Evolutionary conservation across 2,329 filamentous ascomycete species (phyloP).

Genomic region (Penicillium sp.): DNA sequence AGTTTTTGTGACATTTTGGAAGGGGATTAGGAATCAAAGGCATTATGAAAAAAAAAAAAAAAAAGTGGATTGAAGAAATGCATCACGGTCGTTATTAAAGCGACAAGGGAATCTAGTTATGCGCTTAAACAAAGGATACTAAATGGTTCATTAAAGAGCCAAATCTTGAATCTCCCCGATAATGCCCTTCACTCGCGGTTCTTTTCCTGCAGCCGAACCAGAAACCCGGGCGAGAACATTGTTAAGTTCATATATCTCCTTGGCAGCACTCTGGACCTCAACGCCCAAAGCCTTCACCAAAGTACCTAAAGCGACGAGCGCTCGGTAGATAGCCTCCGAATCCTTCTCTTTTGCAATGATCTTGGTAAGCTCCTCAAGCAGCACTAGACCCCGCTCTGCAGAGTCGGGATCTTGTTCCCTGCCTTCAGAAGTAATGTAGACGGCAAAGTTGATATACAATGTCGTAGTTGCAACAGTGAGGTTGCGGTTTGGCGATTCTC

Average conservation of each 20-base stretch:
- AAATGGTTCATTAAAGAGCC: conserved; percentile 11
- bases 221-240: conserved; percentile 50
- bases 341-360: conserved; percentile 70
- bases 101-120: conserved; percentile 5
- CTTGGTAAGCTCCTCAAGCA: conserved; percentile 63
- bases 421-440: conserved; percentile 61
- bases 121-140: conserved; percentile 14
- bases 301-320: conserved; percentile 81
- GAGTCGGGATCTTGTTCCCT: conserved; percentile 42
- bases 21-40: background rate
- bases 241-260: conserved; percentile 57
- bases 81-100: conserved; percentile 3
- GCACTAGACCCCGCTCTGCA: conserved; percentile 50
- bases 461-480: conserved; percentile 81
- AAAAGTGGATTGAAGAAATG: conserved; percentile 1
- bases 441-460: conserved; percentile 79
- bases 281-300: conserved; percentile 61
- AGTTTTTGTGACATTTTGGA: background rate
- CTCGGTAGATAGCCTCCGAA: conserved; percentile 79
- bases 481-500: conserved; percentile 67
- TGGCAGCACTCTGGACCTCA: conserved; percentile 59
- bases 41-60: background rate
- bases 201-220: conserved; percentile 52
- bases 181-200: conserved; percentile 62
- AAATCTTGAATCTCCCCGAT: conserved; percentile 58